Conservation (phyloP, 805 yeast species). For the Teunomyces stri region DNA sequence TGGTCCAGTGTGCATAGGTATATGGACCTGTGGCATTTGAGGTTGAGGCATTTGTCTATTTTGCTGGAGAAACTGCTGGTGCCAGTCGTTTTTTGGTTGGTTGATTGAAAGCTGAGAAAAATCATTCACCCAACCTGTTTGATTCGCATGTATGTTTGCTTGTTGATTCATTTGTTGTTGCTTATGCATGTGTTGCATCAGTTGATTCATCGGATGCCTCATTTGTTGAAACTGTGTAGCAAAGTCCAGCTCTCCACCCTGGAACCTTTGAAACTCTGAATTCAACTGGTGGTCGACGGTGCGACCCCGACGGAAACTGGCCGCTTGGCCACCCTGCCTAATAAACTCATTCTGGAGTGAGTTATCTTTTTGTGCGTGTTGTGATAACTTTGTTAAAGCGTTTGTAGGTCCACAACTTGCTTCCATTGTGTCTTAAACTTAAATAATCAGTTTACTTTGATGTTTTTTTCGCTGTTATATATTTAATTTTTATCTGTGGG, state of each 20-base stretch:
- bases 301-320: slow-evolving; percentile 13
- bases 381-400: slow-evolving; percentile 41
- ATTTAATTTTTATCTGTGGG: neutral
- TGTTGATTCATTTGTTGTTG: slow-evolving; percentile 6
- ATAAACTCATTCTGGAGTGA: slow-evolving; percentile 36
- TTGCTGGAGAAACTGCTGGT: slow-evolving; percentile 23
- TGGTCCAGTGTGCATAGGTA: neutral
- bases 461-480: neutral
- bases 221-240: slow-evolving; percentile 11
- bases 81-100: slow-evolving; percentile 20
- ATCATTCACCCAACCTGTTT: slow-evolving; percentile 28
- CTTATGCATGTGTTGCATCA: slow-evolving; percentile 8
- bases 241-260: slow-evolving; percentile 14
- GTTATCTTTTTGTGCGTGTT: slow-evolving; percentile 40
- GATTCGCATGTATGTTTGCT: slow-evolving; percentile 4
- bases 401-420: slow-evolving; percentile 47
- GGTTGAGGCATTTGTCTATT: slow-evolving; percentile 4
- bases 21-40: neutral
- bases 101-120: slow-evolving; percentile 23
- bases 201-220: slow-evolving; percentile 11
- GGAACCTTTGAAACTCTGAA: slow-evolving; percentile 37
- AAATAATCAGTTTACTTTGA: neutral
- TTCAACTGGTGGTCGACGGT: slow-evolving; percentile 34
- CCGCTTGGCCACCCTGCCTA: slow-evolving; percentile 1
- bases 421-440: slow-evolving; percentile 19